Base-by-base conservation (phyloP, 257 asterid genomes). In the Jacaranda mimosifolia region DNA sequence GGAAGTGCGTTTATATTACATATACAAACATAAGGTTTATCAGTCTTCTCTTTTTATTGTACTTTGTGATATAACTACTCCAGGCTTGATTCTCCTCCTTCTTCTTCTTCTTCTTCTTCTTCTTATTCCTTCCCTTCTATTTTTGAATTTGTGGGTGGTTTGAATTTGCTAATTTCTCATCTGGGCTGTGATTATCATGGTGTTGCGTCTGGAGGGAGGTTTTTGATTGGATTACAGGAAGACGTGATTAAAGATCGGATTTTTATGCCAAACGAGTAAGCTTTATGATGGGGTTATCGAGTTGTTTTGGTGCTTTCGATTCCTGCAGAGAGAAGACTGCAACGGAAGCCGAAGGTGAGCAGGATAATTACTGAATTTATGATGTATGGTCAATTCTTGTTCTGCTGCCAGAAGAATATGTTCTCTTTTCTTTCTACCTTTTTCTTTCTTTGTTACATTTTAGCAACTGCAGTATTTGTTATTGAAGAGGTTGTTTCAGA, bases 301-400 rank as follows among this genome's bases (percentile, higher is more conserved):
- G 74, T 80, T 92, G 97, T 80, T 92, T 87, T 83, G 85, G 93
- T 48, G 87, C 76, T 4, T 87, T 78, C 74, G 85, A 65, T 81
- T 89, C 83, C 38, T 82, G 87, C 77, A 88, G 72, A 72, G 73
- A 81, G 8, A 72, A 80, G 0, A 65, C 77, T 14, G 70, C 78
- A 40, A 43, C 75, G 0, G 83, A 78, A 46, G 40, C 79, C 21
- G 81, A 83, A 85, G 97, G 93, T 92, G 46, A 68, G 79, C 52
- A 4, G 60, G 11, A 26, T 26, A 2, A 26, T 26, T 26, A 26
- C 7, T 49, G 4, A 13, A 42, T 63, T 48, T 12, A 14, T 69
- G 19, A 36, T 67, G 42, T 55, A 40, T 73, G 59, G 5, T 75
- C 43, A 38, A 56, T 17, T 55, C 68, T 40, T 48, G 53, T 48